Evolutionary conservation across 169 alveolate genomes (phyloP), one percentile per base, ranked within the genome.

Genomic region (Neospora caninum): DNA sequence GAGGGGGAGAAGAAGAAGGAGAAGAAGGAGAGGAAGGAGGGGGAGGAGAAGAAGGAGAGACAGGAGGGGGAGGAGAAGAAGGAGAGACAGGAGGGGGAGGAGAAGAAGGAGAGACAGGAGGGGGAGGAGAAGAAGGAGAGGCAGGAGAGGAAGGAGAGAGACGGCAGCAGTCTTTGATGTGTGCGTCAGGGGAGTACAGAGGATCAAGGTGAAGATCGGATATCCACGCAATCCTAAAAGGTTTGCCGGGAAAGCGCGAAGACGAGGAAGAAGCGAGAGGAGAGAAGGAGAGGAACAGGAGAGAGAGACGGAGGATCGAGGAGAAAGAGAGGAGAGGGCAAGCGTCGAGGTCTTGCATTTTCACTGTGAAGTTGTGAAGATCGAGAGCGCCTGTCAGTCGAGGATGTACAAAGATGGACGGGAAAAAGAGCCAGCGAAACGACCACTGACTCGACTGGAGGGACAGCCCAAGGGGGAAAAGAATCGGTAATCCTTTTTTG

Each of bases 131-230:
- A 9, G n/a, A 20, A 7, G 45, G 29, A n/a, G 86, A 78, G n/a
- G 34, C 86, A 10, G 86, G 39, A 34, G 86, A 16, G 41, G 86
- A 16, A n/a, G 86, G 4, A 29, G 39, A 16, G 43, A 13, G 39
- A 0, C 86, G 39, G 27, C 86, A 78, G 45, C 45, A 78, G 86
- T 18, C 45, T 10, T 20, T 13, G 43, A 78, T n/a, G 86, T n/a
- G 39, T 1, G 89, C 89, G 20, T 13, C 38, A 36, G 89, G 43
- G 20, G 89, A 38, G 89, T 82, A 82, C 43, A 42, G 41, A 22
- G 89, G 89, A 31, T 82, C 89, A 36, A 82, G 89, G 25, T 82
- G 89, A 6, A 82, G 41, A 41, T 82, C 89, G 16, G 89, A 82
- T 6, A 82, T 7, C 89, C 89, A 82, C 39, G 89, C 89, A 34